Evolutionary conservation across 441 rosid species (phyloP), one percentile per base, ranked within the genome.

Genomic region (Gossypium davidsonii): DNA sequence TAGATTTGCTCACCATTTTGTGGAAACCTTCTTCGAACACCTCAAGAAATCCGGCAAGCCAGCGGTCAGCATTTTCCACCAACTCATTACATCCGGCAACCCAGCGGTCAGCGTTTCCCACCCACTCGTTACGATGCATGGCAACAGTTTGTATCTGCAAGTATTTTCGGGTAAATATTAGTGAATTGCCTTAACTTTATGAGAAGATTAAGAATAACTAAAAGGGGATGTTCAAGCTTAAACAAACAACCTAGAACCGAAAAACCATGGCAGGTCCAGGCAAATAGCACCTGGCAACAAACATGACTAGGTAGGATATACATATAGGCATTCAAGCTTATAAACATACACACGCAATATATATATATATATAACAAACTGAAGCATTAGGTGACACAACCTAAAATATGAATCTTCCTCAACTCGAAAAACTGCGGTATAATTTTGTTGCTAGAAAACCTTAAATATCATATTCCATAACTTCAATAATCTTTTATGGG

Each of bases 21-120:
- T 92, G 98, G 83, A 91, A 92, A 53, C 98, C 85, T 81, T 92
- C 96, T 82, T 92, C 98, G 56, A 92, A 92, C 91, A 90, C 88
- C 80, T 89, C 98, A 31, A 92, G 90, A 76, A 92, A 92, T 56
- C 98, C 98, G 53, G 92, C 93, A 57, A 92, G 94, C 87, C 82
- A 83, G 28, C 97, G 87, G 81, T 92, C 97, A 58, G 97, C 95
- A 74, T 91, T 92, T 78, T 91, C 98, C 70, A 92, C 95, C 94
- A 96, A 92, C 79, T 87, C 92, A 71, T 90, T 84, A 55, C 91
- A 92, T 59, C 97, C 97, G 56, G 92, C 92, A 58, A 92, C 98
- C 87, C 83, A 83, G 37, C 97, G 87, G 82, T 92, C 97, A 58
- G 94, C 95, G 70, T 91, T 92, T 78, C 88, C 97, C 70, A 92